A percentile compares a stretch with the other conserved stretches of the same genome.
phyloP scores from a whole-genome alignment of 2,329 filamentous ascomycete genomes.

The Ophiostoma himal-ulmi region DNA sequence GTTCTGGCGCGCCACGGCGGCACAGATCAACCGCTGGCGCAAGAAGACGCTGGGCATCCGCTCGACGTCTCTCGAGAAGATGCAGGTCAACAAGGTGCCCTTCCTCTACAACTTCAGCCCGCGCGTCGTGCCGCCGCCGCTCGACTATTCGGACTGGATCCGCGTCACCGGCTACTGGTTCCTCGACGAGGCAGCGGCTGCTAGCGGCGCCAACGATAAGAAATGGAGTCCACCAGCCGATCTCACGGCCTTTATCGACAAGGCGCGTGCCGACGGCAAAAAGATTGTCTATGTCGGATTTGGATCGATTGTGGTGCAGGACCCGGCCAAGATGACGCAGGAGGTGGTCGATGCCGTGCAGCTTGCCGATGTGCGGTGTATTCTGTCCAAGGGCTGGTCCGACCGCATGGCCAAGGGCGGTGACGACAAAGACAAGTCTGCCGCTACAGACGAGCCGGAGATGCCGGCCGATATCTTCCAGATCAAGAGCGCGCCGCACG shows the following conservation, averaged over 20 bases:
- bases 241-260: conserved; percentile 73
- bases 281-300: conserved; percentile 97
- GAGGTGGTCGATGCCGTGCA: conserved; percentile 89
- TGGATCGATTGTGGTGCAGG: conserved; percentile 88
- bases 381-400: conserved; percentile 95
- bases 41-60: conserved; percentile 72
- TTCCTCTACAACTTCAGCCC: conserved; percentile 98
- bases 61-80: conserved; percentile 76
- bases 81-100: conserved; percentile 96
- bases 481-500: conserved; percentile 87
- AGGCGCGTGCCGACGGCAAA: conserved; percentile 73
- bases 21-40: conserved; percentile 90
- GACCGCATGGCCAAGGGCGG: conserved; percentile 52
- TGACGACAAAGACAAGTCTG: conserved; percentile 27
- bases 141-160: conserved; percentile 98
- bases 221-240: conserved; percentile 70
- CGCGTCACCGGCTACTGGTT: conserved; percentile 98
- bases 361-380: conserved; percentile 88
- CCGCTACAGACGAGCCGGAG: neutral
- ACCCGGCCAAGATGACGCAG: conserved; percentile 80
- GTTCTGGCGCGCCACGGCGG: conserved; percentile 90
- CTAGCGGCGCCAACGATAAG: conserved; percentile 6
- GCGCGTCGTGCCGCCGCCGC: conserved; percentile 83
- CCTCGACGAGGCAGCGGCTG: conserved; percentile 58
- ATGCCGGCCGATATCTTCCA: conserved; percentile 56